Conservation (phyloP, 352 stramenopile genomes). For the Phytopythium chamaehyphon region DNA sequence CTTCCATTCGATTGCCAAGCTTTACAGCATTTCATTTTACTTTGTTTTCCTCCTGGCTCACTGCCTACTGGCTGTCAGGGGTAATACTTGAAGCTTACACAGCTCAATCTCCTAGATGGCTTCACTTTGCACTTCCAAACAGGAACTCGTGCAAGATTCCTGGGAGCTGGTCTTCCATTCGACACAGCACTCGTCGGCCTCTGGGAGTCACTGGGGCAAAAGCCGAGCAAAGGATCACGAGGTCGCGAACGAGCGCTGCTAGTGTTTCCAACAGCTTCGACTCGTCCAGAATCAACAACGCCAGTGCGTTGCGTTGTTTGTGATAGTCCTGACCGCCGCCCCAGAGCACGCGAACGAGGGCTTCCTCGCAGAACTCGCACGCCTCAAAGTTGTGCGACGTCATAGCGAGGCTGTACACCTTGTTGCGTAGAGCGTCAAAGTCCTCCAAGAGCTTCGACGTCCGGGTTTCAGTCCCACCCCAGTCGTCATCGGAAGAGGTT, state of each 20-base stretch:
- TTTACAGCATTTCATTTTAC: too few species aligned
- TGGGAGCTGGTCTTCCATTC: not conserved
- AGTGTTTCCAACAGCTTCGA: slow-evolving; percentile 5
- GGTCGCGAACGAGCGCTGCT: slow-evolving; percentile 5
- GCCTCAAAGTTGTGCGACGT: slow-evolving; percentile 6
- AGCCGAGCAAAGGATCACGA: not conserved
- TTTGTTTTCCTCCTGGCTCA: too few species aligned
- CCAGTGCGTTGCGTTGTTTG: slow-evolving; percentile 1
- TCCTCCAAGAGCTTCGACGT: not conserved
- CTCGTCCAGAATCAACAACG: slow-evolving; percentile 5
- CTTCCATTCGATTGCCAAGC: too few species aligned
- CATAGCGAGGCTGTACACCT: slow-evolving; percentile 4
- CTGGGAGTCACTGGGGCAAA: not conserved
- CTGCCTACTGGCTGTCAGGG: too few species aligned
- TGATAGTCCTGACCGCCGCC: not conserved
- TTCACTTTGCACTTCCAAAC: not conserved
- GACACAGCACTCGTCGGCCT: not conserved
- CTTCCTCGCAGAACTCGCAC: slow-evolving; percentile 6
- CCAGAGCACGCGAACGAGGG: not conserved
- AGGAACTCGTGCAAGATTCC: not conserved
- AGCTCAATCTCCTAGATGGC: too few species aligned
- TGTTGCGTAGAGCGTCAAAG: slow-evolving; percentile 1
- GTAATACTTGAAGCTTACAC: too few species aligned
- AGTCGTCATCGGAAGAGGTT: too few species aligned
- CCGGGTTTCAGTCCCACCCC: too few species aligned